Conservation (phyloP, 352 stramenopile species). For the Phytophthora citricola region DNA sequence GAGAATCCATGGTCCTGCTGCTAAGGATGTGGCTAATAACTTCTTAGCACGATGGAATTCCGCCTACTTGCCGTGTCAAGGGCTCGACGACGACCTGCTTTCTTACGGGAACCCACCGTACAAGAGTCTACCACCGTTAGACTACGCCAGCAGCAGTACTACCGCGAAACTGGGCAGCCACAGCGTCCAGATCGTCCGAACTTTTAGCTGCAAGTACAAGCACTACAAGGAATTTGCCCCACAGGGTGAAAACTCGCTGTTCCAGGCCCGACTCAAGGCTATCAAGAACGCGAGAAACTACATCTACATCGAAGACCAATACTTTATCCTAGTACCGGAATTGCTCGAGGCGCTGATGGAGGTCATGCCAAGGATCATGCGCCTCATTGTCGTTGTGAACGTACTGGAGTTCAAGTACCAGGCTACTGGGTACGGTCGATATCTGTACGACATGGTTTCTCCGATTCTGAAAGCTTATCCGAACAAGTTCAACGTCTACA, state of each 20-base stretch:
- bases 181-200: slow-evolving; percentile 48
- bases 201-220: slow-evolving; percentile 60
- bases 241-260: slow-evolving; percentile 48
- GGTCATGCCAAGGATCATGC: slow-evolving; percentile 48
- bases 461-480: slow-evolving; percentile 44
- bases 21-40: slow-evolving; percentile 54
- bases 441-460: slow-evolving; percentile 58
- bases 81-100: slow-evolving; percentile 38
- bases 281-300: slow-evolving; percentile 52
- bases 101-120: slow-evolving; percentile 51
- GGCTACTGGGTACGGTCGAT: slow-evolving; percentile 45
- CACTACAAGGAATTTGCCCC: slow-evolving; percentile 59
- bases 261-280: slow-evolving; percentile 46
- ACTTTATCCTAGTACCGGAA: slow-evolving; percentile 43
- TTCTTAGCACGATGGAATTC: slow-evolving; percentile 63
- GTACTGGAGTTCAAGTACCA: slow-evolving; percentile 29
- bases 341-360: slow-evolving; percentile 51
- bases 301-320: slow-evolving; percentile 29
- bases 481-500: slow-evolving; percentile 42
- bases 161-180: slow-evolving; percentile 16
- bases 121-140: slow-evolving; percentile 2
- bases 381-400: slow-evolving; percentile 56
- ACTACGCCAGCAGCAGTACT: slow-evolving; percentile 7
- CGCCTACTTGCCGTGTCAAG: slow-evolving; percentile 25
- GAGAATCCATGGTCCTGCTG: slow-evolving; percentile 48